Evolutionary conservation across 2,329 filamentous ascomycete species (phyloP).

Genomic region (Xylaria sp.): DNA sequence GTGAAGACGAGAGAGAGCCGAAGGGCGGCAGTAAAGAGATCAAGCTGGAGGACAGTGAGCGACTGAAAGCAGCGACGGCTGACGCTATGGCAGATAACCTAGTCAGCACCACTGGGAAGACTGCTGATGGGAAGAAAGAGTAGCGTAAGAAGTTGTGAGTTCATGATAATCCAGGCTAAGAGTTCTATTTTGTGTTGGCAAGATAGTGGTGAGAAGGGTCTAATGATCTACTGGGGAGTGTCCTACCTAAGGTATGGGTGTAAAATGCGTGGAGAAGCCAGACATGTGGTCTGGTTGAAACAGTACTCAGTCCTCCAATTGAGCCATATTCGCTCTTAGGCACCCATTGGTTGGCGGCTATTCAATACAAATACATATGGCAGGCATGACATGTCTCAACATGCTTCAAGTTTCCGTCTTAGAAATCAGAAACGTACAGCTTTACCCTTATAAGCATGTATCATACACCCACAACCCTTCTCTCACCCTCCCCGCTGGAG

Average conservation of each 20-base stretch:
- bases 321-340: background rate
- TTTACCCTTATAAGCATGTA: background rate
- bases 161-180: constrained; percentile 5
- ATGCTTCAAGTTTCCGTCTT: constrained; percentile 2
- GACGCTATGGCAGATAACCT: constrained; percentile 69
- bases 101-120: constrained; percentile 55
- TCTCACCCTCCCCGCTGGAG: too few relatives aligned
- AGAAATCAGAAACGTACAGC: background rate
- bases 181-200: constrained; percentile 17
- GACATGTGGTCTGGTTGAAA: background rate
- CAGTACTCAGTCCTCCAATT: background rate
- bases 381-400: background rate
- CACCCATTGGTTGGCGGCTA: background rate
- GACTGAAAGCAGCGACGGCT: constrained; percentile 72
- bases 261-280: background rate
- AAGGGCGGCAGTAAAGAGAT: constrained; percentile 70
- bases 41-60: constrained; percentile 68
- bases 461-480: too few relatives aligned
- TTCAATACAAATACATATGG: background rate
- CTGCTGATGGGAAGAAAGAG: constrained; percentile 43
- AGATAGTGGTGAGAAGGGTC: constrained; percentile 7
- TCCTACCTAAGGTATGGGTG: background rate
- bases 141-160: constrained; percentile 27
- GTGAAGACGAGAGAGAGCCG: constrained; percentile 87
- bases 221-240: background rate